Percentiles rank a stretch among this genome's conserved stretches.
These are phyloP conservation scores for Elaeis oleifera DNA, from an alignment of 202 grass and related monocot genomes.

Conservation along the genomic window DNA sequence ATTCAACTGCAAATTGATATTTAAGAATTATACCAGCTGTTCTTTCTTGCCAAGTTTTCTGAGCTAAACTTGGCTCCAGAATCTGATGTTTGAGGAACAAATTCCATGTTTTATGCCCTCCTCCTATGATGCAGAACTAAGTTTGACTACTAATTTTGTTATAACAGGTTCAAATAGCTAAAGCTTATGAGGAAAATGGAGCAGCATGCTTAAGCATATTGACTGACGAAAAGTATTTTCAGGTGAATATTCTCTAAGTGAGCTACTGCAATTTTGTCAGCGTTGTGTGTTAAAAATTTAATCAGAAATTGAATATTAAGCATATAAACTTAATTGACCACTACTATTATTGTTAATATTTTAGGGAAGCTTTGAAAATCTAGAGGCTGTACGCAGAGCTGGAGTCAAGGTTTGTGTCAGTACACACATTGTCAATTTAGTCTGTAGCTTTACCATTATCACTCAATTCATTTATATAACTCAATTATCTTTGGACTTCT, in stretches of 20 bases:
- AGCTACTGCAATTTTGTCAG: background rate
- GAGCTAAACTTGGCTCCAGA: no score
- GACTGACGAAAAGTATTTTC: conserved; percentile 78
- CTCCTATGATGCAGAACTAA: no score
- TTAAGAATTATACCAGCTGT: no score
- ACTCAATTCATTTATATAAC: background rate
- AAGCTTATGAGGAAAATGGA: conserved; percentile 56
- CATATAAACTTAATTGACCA: background rate
- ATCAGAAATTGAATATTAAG: background rate
- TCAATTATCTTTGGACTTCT: conserved; percentile 2
- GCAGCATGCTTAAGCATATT: conserved; percentile 89
- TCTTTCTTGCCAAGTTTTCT: no score
- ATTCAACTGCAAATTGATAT: no score
- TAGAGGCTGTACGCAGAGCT: conserved; percentile 67
- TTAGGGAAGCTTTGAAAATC: conserved; percentile 73
- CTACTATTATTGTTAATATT: background rate
- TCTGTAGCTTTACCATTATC: no score
- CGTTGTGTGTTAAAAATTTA: no score
- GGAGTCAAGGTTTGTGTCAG: conserved; percentile 47
- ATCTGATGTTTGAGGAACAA: no score
- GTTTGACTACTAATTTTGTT: no score
- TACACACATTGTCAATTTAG: background rate
- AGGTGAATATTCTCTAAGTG: conserved; percentile 29
- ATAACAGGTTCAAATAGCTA: conserved; percentile 61
- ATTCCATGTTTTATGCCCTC: no score